Base-by-base conservation (phyloP, 1,284 basidiomycete species). In the Irpex lacteus region DNA sequence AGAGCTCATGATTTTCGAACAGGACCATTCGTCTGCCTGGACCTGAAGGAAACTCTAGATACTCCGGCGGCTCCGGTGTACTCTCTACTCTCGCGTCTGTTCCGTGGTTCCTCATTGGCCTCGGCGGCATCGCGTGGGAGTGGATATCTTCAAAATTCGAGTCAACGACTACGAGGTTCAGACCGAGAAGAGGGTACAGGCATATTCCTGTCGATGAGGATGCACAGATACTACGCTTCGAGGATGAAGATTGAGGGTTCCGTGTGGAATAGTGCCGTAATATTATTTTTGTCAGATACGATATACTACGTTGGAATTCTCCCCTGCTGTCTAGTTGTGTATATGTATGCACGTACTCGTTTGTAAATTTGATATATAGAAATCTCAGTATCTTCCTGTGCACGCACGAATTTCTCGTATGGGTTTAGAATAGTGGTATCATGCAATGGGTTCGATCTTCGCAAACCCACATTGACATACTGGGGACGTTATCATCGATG, bases 121-220 rank as follows among this genome's bases (percentile, higher is more conserved):
- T 95, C 19, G 84, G 81, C 0, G 85, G 90, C 7, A 88, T 94
- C 60, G 90, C 84, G n/a, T 91, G 80, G 80, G 89, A 87, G 75
- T 86, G 83, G 74, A 78, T 87, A 0, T 72, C 80, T 0, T 85
- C 83, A 18, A 78, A 74, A 54, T 65, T 84, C 49, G 83, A 84
- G 6, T 75, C 74, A 1, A 69, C 81, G 53, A 71, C 78, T 2
- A 69, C 78, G 11, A 73, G 80, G 18, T 80, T 85, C 70, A 78
- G 81, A 9, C 67, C 81, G 18, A 78, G 87, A 61, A 77, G 85
- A 49, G 92, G 92, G n/a, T 96, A 96, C 73, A 82, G 94, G 69
- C 84, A 90, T 68, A 75, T 96, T 40, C 88, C 93, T 1, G 85
- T 95, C 62, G 94, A 96, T 73, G 94, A 95, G 73, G 94, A 96